phyloP scores from a whole-genome alignment of 345 rosid genomes.

The Hevea brasiliensis region DNA sequence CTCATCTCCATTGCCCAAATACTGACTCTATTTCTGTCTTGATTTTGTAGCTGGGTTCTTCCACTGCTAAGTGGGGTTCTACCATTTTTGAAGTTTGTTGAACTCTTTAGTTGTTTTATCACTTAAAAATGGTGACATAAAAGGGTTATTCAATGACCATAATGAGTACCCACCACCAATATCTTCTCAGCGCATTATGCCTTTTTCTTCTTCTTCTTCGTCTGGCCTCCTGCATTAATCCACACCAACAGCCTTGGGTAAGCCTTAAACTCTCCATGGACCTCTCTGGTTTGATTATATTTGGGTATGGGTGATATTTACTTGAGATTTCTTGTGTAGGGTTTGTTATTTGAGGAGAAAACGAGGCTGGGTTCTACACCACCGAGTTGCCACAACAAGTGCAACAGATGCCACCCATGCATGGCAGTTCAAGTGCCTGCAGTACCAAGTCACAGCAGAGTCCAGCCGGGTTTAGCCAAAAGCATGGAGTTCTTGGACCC shows the following conservation, averaged over 20 bases:
- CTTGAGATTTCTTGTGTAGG: slow-evolving; percentile 31
- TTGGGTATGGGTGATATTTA: neutral
- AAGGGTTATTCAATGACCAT: slow-evolving; percentile 11
- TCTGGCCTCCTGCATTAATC: slow-evolving; percentile 24
- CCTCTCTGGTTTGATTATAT: neutral
- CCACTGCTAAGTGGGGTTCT: neutral
- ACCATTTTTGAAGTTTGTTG: neutral
- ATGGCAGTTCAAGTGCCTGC: slow-evolving; percentile 80
- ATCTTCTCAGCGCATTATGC: neutral
- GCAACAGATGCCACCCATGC: slow-evolving; percentile 89
- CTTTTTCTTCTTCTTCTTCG: slow-evolving; percentile 9
- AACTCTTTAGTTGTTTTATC: neutral
- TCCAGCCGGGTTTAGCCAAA: slow-evolving; percentile 12
- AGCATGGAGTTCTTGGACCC: slow-evolving; percentile 33
- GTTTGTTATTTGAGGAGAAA: slow-evolving; percentile 51
- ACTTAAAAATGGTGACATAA: slow-evolving; percentile 13
- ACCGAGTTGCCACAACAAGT: slow-evolving; percentile 88
- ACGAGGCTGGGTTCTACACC: slow-evolving; percentile 84
- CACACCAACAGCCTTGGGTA: slow-evolving; percentile 22
- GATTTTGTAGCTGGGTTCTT: neutral
- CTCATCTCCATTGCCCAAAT: neutral
- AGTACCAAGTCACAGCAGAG: slow-evolving; percentile 33
- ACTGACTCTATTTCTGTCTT: neutral
- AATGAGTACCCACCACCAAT: slow-evolving; percentile 23
- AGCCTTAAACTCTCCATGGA: neutral